Evolutionary conservation across 208 protist species (phyloP).

Genomic region (Leishmania turanica): DNA sequence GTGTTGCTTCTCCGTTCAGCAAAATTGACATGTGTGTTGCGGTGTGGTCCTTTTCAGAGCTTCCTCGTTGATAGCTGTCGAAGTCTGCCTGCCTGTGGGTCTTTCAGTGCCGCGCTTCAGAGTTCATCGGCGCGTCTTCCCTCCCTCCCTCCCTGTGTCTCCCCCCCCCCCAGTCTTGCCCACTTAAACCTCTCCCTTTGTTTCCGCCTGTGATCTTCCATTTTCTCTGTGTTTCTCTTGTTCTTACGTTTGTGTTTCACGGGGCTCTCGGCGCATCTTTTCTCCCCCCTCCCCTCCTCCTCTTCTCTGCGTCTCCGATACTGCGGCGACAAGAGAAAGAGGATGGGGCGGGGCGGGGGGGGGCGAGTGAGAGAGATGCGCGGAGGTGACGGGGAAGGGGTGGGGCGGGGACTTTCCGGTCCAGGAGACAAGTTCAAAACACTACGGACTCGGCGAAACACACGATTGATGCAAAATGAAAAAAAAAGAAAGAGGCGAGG

Average conservation of each 20-base stretch:
- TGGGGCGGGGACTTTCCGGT: background rate
- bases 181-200: background rate
- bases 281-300: background rate
- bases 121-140: background rate
- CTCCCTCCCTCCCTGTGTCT: background rate
- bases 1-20: background rate
- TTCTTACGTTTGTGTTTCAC: too few relatives aligned
- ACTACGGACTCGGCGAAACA: background rate
- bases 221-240: background rate
- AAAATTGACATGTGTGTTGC: background rate
- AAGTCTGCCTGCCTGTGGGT: background rate
- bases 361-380: background rate
- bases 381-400: background rate
- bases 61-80: background rate
- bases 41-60: background rate
- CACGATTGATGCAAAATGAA: background rate
- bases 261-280: background rate
- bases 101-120: background rate
- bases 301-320: background rate
- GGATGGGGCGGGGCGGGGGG: too few relatives aligned
- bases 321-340: background rate
- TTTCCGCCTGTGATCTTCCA: background rate
- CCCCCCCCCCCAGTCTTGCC: background rate
- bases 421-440: background rate
- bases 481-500: background rate